Evolutionary conservation across 176 grass and related monocot species (phyloP), one percentile per base, ranked within the genome.

Genomic region (Aegilops sharonensis): DNA sequence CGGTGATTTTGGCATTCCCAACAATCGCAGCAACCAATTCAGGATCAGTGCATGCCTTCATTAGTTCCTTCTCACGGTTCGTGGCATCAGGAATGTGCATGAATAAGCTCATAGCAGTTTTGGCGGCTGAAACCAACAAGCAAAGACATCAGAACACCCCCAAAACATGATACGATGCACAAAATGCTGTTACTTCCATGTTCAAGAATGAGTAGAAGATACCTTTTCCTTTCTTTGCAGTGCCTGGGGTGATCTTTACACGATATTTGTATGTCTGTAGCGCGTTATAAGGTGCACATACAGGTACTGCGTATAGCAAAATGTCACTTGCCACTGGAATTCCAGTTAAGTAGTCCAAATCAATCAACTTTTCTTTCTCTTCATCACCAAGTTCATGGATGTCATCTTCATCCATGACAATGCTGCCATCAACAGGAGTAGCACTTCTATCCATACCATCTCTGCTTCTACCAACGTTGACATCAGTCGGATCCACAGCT

Each of bases 171-270:
- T 20, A 9, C n/a, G 9, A 57, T 54, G 17, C 45, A 0, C 7
- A 45, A 77, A 42, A 72, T 36, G 8, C 68, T 25, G 50, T 15
- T 9, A 40, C 39, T 12, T 80, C 23, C 25, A 47, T 52, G 8
- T 64, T 48, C 23, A 27, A 66, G 61, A 52, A 81, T 39, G 35
- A 79, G 9, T 27, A 69, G 35, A 5, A 9, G 11, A 8, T 88
- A 95, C 97, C 94, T 98, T 95, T 95, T 56, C 97, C 97, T 91
- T 98, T 98, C 87, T 94, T 98, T 81, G 97, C 92, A 34, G 86
- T 92, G 52, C 96, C 96, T 1, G 96, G 96, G 39, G 96, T 98
- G 78, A 98, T 95, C 84, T 98, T 98, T 29, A 98, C 93, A 2
- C 93, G 93, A 75, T 98, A 98, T 85, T 98, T 98, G 84, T 98